Conservation (phyloP, 768 basidiomycete genomes). For the Tylopilus rubrobrunneus region DNA sequence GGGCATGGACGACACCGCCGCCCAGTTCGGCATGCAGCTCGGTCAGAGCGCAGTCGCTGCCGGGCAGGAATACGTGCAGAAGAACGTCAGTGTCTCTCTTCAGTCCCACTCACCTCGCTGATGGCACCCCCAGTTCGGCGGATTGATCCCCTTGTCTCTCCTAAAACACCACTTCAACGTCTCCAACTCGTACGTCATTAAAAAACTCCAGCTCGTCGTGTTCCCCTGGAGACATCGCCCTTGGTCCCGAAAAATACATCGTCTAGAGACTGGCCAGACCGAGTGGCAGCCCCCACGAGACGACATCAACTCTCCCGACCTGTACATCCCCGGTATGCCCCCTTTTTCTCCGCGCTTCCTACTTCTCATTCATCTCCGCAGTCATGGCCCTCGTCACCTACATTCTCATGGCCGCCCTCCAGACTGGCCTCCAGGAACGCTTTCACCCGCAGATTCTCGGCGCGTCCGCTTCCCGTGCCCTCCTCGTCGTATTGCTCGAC, state of each 20-base stretch:
- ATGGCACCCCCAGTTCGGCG: slow-evolving; percentile 56
- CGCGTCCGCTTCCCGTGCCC: slow-evolving; percentile 75
- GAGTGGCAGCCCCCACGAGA: slow-evolving; percentile 90
- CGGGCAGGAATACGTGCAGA: slow-evolving; percentile 93
- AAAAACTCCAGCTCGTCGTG: slow-evolving; percentile 81
- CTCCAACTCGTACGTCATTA: slow-evolving; percentile 91
- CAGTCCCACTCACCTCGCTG: slow-evolving; percentile 2
- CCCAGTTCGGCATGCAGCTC: slow-evolving; percentile 94
- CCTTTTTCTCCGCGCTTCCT: background rate
- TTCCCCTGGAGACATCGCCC: slow-evolving; percentile 95
- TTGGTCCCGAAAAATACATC: slow-evolving; percentile 68
- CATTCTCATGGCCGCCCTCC: slow-evolving; percentile 81
- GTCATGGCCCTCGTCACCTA: slow-evolving; percentile 97
- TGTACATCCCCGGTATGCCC: slow-evolving; percentile 86
- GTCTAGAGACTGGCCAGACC: slow-evolving; percentile 57
- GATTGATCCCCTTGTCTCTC: slow-evolving; percentile 68
- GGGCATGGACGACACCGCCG: slow-evolving; percentile 90
- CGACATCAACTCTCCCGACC: slow-evolving; percentile 92
- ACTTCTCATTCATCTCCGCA: slow-evolving; percentile 29
- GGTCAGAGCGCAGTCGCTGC: slow-evolving; percentile 89
- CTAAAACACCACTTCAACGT: slow-evolving; percentile 95
- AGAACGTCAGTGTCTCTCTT: slow-evolving; percentile 60
- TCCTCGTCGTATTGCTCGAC: slow-evolving; percentile 83
- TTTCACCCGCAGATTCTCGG: slow-evolving; percentile 92
- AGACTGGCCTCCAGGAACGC: slow-evolving; percentile 74